Base-by-base conservation (phyloP, 768 basidiomycete genomes). In the Pleurotus tuber-regium region DNA sequence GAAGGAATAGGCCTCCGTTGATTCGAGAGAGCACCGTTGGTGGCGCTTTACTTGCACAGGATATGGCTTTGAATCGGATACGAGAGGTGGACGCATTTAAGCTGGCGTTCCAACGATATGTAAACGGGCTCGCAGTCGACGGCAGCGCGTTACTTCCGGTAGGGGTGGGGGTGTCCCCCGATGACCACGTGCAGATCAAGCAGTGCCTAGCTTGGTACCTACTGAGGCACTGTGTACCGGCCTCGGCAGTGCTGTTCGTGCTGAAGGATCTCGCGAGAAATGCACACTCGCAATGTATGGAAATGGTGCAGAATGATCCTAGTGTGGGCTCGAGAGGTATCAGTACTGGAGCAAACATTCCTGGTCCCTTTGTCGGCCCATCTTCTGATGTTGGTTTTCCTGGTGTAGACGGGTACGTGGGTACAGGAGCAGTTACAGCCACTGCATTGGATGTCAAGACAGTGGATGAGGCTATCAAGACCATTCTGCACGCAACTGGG, bases 401-500 rank as follows among this genome's bases (percentile, higher is more conserved):
- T 18, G n/a, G 23, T 19, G 43, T 29, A 8, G n/a, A 23, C 16
- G 23, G 10, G 10, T 14, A 9, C 14, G n/a, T 3, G 25, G 16
- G 10, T 21, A 44, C 14, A 9, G 26, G 6, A 25, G 12, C 16
- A 5, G 43, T 14, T 29, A 28, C 28, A 25, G 14, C 19, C 25
- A n/a, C 43, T 5, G 82, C 78, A 0, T 56, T 54, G 8, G 66
- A 78, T 55, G 57, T 60, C 14, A 56, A 49, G 14, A 57, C 60
- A 6, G 60, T 80, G 38, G 76, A 76, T 54, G 43, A 68, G 51
- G 79, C 76, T 7, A 92, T 98, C 55, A 86, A 83, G 59, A 89
- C 95, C 61, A 92, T 97, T 7, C 63, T 97, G 54, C 88, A 92
- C 61, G 81, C 84, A 0, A 89, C 94, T 0, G 95, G 95, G 1